phyloP scores from a whole-genome alignment of 352 stramenopile genomes.

The Thraustochytrium striatum region DNA sequence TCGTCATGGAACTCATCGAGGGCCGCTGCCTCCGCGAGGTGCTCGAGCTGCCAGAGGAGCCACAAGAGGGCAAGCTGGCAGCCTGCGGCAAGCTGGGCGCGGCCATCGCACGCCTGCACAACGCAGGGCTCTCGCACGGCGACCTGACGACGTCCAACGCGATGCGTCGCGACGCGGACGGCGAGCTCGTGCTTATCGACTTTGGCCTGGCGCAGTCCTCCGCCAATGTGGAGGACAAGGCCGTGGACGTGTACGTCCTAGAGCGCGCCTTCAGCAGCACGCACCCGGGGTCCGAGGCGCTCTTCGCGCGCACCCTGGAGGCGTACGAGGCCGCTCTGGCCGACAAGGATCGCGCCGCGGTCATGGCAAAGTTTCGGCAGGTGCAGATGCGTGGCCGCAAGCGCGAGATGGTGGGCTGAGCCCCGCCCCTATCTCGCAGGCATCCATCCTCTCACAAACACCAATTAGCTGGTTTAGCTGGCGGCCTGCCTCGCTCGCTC shows the following conservation, averaged over 20 bases:
- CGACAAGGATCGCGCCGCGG: constrained; percentile 62
- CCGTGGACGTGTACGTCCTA: constrained; percentile 84
- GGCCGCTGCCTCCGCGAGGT: constrained; percentile 53
- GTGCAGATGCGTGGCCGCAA: constrained; percentile 77
- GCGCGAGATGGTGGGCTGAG: too few relatives aligned
- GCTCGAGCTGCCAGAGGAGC: constrained; percentile 38
- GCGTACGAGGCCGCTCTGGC: constrained; percentile 74
- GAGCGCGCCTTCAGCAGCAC: constrained; percentile 81
- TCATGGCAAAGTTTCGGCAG: constrained; percentile 76
- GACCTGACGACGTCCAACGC: constrained; percentile 64
- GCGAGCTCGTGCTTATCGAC: constrained; percentile 52
- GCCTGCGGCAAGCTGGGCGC: constrained; percentile 21
- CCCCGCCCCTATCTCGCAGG: too few relatives aligned
- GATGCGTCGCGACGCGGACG: constrained; percentile 50
- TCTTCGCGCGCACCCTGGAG: constrained; percentile 74
- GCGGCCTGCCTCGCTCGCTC: too few relatives aligned
- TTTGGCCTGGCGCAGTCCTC: constrained; percentile 53
- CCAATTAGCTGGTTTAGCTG: too few relatives aligned
- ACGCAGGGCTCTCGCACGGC: constrained; percentile 59
- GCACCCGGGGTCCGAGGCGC: constrained; percentile 71
- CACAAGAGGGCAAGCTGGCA: background rate
- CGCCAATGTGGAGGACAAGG: constrained; percentile 70
- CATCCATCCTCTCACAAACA: too few relatives aligned
- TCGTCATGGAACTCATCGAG: constrained; percentile 59
- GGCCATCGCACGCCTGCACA: constrained; percentile 57